Conservation (phyloP, 805 yeast species). For the Pichia californica region DNA sequence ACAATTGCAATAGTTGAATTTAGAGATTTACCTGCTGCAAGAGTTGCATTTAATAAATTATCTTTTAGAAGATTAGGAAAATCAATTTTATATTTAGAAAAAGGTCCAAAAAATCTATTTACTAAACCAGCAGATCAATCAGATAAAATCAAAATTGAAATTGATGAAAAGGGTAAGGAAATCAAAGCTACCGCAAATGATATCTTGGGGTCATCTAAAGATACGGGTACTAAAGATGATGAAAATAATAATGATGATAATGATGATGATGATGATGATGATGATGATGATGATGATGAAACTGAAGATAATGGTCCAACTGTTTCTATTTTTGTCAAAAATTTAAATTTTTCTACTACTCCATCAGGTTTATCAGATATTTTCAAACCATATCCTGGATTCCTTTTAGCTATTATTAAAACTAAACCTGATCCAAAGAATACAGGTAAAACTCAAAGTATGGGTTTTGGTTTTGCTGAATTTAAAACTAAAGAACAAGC, state of each 20-base stretch:
- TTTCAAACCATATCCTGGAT: conserved; percentile 73
- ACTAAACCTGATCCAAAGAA: conserved; percentile 83
- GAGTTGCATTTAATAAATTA: conserved; percentile 82
- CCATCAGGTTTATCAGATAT: conserved; percentile 45
- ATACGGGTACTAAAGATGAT: conserved; percentile 16
- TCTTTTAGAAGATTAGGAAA: conserved; percentile 86
- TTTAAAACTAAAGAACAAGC: conserved; percentile 78
- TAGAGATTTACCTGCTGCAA: conserved; percentile 73
- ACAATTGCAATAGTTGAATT: conserved; percentile 92
- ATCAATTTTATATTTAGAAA: conserved; percentile 82
- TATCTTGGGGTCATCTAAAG: conserved; percentile 29
- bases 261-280: conserved; percentile 15
- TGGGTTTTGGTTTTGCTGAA: conserved; percentile 98
- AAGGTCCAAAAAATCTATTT: conserved; percentile 84
- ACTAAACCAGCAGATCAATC: conserved; percentile 44
- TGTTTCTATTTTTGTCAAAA: conserved; percentile 85
- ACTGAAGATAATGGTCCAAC: conserved; percentile 59
- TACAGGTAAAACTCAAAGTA: conserved; percentile 61
- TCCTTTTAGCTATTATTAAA: conserved; percentile 73
- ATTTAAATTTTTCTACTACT: conserved; percentile 80
- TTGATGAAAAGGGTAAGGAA: conserved; percentile 31
- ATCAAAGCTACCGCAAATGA: conserved; percentile 41
- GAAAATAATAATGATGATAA: conserved; percentile 15
- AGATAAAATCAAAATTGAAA: conserved; percentile 30
- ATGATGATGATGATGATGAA: conserved; percentile 20